Evolutionary conservation across 352 stramenopile genomes (phyloP), one percentile per base, ranked within the genome.

Genomic region (Pythium coloratum): DNA sequence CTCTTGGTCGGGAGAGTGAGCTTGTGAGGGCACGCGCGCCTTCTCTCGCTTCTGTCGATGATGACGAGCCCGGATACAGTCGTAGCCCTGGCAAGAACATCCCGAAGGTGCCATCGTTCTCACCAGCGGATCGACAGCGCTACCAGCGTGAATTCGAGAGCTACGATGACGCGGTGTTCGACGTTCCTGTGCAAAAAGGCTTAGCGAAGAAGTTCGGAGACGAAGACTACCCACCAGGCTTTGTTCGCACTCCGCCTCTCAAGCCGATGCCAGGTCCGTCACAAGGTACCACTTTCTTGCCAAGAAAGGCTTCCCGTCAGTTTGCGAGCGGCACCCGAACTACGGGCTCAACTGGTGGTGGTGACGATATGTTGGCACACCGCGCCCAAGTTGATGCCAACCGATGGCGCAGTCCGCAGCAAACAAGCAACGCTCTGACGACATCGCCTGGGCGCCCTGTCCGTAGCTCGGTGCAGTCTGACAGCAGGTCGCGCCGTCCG

Each of bases 111-210:
- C 80, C 74, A 6, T 78, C 78, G 8, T 85, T 78, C 57, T 82
- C 81, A 2, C 70, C 79, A n/a, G 66, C 68, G 12, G 78, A 88
- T 26, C 69, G 80, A 20, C 78, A 76, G 26, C 77, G 76, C 28
- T 65, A 80, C 30, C 55, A 81, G 3, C 76, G 82, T 26, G 76
- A 85, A 47, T 93, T 82, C 47, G 85, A 91, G 38, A 75, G 62
- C 49, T 93, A 93, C 67, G 85, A 93, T 34, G 85, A 93, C 44
- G 68, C 81, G 64, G 85, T 89, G 9, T 93, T 93, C 73, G 73
- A 36, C 10, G 46, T 34, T 8, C 65, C 65, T 18, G 26, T 54
- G 1, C 20, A 38, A 5, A 71, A 59, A 20, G 56, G 51, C 14
- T 2, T 28, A 6, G 55, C 51, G 1, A 63, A 60, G 10, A 8